Base-by-base conservation (phyloP, 2,329 filamentous ascomycete genomes). In the Blastomyces parvus region DNA sequence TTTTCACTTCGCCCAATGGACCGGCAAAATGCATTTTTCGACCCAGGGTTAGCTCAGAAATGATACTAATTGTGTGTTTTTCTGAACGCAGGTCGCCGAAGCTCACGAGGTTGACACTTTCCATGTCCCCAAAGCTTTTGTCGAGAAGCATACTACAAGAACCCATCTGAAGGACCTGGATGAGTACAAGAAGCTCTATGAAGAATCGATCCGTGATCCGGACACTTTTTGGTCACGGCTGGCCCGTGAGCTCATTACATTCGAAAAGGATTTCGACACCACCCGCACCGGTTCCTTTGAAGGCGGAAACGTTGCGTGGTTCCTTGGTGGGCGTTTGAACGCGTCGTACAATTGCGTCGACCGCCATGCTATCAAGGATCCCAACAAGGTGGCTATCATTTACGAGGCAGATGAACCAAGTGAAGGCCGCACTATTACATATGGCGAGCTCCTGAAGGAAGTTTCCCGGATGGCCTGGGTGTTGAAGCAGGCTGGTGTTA, bases 281-380 rank as follows among this genome's bases (percentile, higher is more conserved):
- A 91, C 95, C 61, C 86, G 86, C 75, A 84, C 83, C 64, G 94
- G 94, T 65, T 86, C 86, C 38, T 84, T 99, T 63, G 76, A 76
- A 61, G 82, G 88, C 66, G 94, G 94, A 70, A 92, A 99, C 80
- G 88, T 84, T 73, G 89, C 91, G 67, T 99, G 94, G 93, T 99
- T 97, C 74, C 79, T 92, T 66, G 94, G 97, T 80, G 94, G 94
- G 69, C 86, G 88, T 71, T 82, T 99, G 73, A 99, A 99, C 73
- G 94, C 94, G 67, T 94, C 90, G 36, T 97, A 91, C 86, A 99
- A 99, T 82, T 96, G 91, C 73, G 88, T 99, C 67, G 94, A 99
- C 74, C 90, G 94, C 66, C 93, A 97, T 77, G 94, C 94, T n/a
- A 85, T 95, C 79, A 91, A 92, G 79, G 87, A 96, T 79, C 94